A percentile compares a stretch with the other conserved stretches of the same genome.
Evolutionary conservation across 345 rosid genomes (phyloP).

Genomic region (Angophora floribunda): DNA sequence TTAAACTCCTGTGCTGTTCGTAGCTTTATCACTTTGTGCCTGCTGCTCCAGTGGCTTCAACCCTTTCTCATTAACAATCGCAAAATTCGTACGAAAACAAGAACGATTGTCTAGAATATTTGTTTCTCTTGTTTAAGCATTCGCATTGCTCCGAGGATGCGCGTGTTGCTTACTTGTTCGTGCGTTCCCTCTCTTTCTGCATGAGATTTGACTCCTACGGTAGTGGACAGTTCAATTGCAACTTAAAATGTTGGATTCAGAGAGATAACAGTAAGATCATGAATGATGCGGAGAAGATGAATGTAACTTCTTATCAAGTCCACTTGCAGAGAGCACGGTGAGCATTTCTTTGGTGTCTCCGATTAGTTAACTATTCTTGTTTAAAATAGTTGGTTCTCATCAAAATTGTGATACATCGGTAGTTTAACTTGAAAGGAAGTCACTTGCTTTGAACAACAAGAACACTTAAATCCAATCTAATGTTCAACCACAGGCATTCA

Average conservation of each 20-base stretch:
- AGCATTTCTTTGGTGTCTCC: background rate
- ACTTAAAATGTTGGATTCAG: background rate
- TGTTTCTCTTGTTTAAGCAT: background rate
- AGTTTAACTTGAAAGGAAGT: background rate
- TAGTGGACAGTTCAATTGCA: background rate
- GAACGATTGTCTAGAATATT: background rate
- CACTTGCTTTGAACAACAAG: background rate
- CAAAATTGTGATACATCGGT: background rate
- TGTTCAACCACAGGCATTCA: background rate
- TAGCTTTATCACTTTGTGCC: background rate
- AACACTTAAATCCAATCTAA: background rate
- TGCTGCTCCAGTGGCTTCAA: background rate
- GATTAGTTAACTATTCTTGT: background rate
- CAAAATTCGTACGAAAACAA: background rate
- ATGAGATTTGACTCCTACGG: background rate
- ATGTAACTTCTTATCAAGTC: background rate
- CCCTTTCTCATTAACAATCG: background rate
- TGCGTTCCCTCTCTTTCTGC: background rate
- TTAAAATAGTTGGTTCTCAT: background rate
- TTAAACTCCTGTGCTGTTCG: background rate
- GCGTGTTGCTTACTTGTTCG: background rate
- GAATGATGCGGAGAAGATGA: background rate
- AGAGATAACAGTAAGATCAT: background rate
- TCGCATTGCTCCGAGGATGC: background rate
- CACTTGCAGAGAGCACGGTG: background rate